Evolutionary conservation across 441 rosid species (phyloP).

Genomic region (Populus hybrid): DNA sequence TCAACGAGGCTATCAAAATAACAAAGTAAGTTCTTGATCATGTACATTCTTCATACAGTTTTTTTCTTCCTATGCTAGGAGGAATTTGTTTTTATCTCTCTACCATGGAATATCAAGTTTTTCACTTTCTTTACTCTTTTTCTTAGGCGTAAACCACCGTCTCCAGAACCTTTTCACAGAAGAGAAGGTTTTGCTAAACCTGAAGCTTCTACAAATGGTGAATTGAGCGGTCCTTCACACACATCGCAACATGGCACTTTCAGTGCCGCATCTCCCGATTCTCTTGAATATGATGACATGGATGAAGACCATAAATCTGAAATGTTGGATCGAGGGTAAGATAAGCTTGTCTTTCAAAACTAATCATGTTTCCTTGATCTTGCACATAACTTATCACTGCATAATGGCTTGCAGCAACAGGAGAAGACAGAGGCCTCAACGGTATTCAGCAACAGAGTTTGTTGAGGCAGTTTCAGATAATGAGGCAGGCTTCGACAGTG

Average conservation of each 20-base stretch:
- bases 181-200: constrained; percentile 56
- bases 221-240: constrained; percentile 51
- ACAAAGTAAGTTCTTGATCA: constrained; percentile 64
- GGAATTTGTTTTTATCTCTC: constrained; percentile 5
- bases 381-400: constrained; percentile 15
- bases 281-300: constrained; percentile 61
- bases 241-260: constrained; percentile 44
- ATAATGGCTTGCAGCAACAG: constrained; percentile 52
- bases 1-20: constrained; percentile 93
- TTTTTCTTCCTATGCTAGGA: background rate
- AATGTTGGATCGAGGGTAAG: constrained; percentile 72
- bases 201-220: constrained; percentile 75
- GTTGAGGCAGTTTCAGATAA: constrained; percentile 91
- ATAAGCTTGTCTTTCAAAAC: constrained; percentile 1
- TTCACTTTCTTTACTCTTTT: constrained; percentile 20
- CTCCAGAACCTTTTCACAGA: constrained; percentile 74
- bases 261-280: constrained; percentile 50
- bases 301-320: constrained; percentile 59
- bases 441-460: constrained; percentile 77
- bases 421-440: constrained; percentile 81
- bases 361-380: constrained; percentile 10
- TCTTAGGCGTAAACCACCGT: constrained; percentile 73
- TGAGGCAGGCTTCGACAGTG: constrained; percentile 81
- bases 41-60: background rate
- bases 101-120: background rate